Base-by-base conservation (phyloP, 106 monocot species). In the Dendrobium catenatum region DNA sequence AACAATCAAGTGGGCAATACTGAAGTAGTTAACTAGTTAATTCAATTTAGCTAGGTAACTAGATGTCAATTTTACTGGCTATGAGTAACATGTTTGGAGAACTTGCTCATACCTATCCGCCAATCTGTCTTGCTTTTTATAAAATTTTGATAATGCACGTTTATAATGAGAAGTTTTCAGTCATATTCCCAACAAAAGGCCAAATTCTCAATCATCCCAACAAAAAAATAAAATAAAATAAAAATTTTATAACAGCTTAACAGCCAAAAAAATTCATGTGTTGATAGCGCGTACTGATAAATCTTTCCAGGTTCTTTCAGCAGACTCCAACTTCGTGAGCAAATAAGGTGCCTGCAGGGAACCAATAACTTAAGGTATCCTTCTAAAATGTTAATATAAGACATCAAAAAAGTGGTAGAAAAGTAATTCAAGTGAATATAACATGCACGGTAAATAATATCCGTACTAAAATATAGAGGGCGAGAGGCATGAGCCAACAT, bases 291-390 rank as follows among this genome's bases (percentile, higher is more conserved):
- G 78, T 97, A 97, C 97, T 85, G 97, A 94, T 80, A 97, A 84
- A 55, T 94, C 97, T 84, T 92, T 97, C 97, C 97, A 97, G 40
- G 94, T 94, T 87, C 55, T 94, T 82, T 97, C 97, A 26, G 92
- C 94, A 83, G 94, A 97, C 80, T 97, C 88, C 90, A 97, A 74
- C 79, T 94, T 97, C 43, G 86, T 24, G 55, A 97, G 92, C 76
- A 97, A 76, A 89, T 90, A 97, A 37, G 97, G 88, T 79, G 86
- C 94, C 94, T 95, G 42, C 87, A 84, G 68, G 26, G 72, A 84
- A 20, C 4, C 80, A 79, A 66, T 33, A 51, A 27, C 11, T 76
- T 76, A 40, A 26, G 13, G 18, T 58, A 55, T 47, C 33, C 44
- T 49, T 20, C 11, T 22, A 41, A 72, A 56, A 43, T 15, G 17